Evolutionary conservation across 2,329 filamentous ascomycete genomes (phyloP).

Genomic region (Coniochaeta sp.): DNA sequence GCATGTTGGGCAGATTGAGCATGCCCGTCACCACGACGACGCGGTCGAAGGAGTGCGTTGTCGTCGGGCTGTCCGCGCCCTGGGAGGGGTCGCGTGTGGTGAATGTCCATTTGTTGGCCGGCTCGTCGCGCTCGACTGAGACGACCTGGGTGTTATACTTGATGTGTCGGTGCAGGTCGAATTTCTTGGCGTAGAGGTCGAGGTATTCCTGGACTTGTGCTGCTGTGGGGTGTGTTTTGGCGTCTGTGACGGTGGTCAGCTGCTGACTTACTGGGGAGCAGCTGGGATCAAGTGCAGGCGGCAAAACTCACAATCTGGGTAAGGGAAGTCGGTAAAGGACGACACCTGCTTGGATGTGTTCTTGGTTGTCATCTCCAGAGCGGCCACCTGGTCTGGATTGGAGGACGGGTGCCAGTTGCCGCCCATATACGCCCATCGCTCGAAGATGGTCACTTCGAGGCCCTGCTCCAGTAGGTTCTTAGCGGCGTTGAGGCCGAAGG

Average conservation of each 20-base stretch:
- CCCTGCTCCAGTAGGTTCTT: conserved; percentile 3
- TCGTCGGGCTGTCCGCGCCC: not conserved
- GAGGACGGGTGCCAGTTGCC: not conserved
- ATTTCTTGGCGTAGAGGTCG: not conserved
- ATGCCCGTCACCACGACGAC: conserved; percentile 9
- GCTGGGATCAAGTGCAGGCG: not conserved
- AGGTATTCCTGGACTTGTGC: not conserved
- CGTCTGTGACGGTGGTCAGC: not conserved
- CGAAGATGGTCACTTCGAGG: not conserved
- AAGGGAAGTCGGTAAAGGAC: not conserved
- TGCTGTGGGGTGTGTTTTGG: not conserved
- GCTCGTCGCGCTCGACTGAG: not conserved
- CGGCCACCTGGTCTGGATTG: not conserved
- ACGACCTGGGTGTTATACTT: not conserved
- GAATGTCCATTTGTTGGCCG: not conserved
- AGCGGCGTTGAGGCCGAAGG: not conserved
- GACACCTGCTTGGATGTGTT: conserved; percentile 3
- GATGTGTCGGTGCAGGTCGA: not conserved
- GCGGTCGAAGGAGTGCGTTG: conserved; percentile 5
- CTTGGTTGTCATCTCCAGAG: not conserved
- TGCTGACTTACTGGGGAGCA: too few species aligned
- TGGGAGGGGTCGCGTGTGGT: not conserved
- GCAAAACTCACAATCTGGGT: not conserved
- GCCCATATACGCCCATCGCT: not conserved
- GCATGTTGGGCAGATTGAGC: conserved; percentile 5